phyloP scores from a whole-genome alignment of 2,329 filamentous ascomycete species.

The Monilinia polystroma region DNA sequence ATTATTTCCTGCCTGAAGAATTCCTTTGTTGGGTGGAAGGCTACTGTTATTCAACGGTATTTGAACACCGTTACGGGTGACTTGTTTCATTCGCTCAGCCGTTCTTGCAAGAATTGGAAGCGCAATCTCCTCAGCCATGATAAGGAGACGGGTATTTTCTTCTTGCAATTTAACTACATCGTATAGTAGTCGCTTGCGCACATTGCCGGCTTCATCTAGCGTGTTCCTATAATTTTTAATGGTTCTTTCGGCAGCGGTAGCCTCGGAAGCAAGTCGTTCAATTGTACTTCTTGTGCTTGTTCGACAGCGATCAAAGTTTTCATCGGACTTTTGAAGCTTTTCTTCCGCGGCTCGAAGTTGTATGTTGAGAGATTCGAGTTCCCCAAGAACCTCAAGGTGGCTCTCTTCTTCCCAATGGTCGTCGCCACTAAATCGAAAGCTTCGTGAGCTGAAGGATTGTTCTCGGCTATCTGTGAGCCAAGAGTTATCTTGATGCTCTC shows the following conservation, averaged over 20 bases:
- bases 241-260: not conserved
- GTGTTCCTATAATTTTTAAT: not conserved
- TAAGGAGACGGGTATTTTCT: not conserved
- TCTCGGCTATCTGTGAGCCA: not conserved
- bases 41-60: not conserved
- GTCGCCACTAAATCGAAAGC: not conserved
- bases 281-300: not conserved
- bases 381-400: not conserved
- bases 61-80: not conserved
- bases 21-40: not conserved
- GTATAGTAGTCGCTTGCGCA: not conserved
- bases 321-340: not conserved
- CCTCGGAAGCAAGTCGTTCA: not conserved
- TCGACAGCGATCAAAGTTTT: not conserved
- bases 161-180: not conserved
- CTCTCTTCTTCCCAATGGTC: not conserved
- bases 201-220: not conserved
- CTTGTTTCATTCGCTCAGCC: not conserved
- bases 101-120: slow-evolving; percentile 9
- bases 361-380: not conserved
- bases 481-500: not conserved
- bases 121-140: not conserved
- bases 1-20: not conserved
- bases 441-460: not conserved
- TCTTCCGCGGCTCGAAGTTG: not conserved